A percentile compares a stretch with the other conserved stretches of the same genome.
Conservation (phyloP, 768 basidiomycete genomes). For the Hygrophoropsis aurantiaca region DNA sequence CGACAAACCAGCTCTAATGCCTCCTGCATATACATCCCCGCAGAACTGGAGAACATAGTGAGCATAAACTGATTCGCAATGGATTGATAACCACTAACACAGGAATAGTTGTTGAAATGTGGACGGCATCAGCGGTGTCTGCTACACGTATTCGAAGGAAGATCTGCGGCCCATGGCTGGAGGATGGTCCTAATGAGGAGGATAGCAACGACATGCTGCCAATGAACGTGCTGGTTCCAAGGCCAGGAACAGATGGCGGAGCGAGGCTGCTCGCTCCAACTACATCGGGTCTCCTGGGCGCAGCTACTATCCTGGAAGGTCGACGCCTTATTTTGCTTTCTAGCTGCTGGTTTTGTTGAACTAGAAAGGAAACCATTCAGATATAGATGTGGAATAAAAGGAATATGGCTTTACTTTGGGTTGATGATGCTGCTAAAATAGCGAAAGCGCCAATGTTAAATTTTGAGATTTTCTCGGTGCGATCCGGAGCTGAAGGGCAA, state of each 20-base stretch:
- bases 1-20: conserved; percentile 83
- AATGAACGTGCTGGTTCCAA: conserved; percentile 46
- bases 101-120: conserved; percentile 86
- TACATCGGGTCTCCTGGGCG: conserved; percentile 58
- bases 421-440: conserved; percentile 69
- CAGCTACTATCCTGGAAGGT: conserved; percentile 63
- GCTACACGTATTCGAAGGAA: conserved; percentile 82
- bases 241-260: conserved; percentile 35
- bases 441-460: conserved; percentile 93
- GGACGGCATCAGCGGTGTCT: conserved; percentile 78
- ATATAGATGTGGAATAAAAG: neutral
- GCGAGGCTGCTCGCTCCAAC: conserved; percentile 36
- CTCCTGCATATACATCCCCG: conserved; percentile 97
- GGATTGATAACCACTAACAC: conserved; percentile 62
- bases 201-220: conserved; percentile 57
- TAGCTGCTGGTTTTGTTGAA: conserved; percentile 76
- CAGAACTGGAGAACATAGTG: conserved; percentile 47
- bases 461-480: conserved; percentile 79
- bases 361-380: conserved; percentile 25
- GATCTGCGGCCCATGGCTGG: conserved; percentile 75
- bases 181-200: conserved; percentile 67
- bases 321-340: conserved; percentile 82
- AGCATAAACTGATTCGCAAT: neutral
- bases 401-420: conserved; percentile 56
- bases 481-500: conserved; percentile 75